These are phyloP conservation scores for Cutaneotrichosporon daszewskae DNA, from an alignment of 1,284 basidiomycete species.

Conservation along the genomic window DNA sequence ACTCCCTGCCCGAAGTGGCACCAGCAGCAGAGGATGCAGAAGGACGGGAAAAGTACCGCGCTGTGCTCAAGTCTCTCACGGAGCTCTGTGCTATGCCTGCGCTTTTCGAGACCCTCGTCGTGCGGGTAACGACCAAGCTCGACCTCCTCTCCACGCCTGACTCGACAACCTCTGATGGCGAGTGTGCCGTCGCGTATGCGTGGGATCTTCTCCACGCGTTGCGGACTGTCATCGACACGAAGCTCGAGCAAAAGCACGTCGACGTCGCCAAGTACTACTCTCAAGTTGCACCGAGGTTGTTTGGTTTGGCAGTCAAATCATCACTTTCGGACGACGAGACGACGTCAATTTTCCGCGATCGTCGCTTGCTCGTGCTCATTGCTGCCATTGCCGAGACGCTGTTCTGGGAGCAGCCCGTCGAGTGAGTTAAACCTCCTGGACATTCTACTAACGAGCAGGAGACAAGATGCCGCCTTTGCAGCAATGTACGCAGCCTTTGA, in stretches of 20 bases:
- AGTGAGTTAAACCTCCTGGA: slow-evolving; percentile 53
- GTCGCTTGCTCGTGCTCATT: slow-evolving; percentile 60
- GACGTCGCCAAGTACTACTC: slow-evolving; percentile 77
- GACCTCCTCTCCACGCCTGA: slow-evolving; percentile 54
- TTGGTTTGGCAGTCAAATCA: slow-evolving; percentile 62
- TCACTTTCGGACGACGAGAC: slow-evolving; percentile 18
- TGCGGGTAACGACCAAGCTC: slow-evolving; percentile 72
- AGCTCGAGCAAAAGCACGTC: slow-evolving; percentile 57
- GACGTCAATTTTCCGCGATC: slow-evolving; percentile 57
- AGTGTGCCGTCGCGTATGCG: slow-evolving; percentile 67
- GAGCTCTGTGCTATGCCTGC: slow-evolving; percentile 68
- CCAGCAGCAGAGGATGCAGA: slow-evolving; percentile 56
- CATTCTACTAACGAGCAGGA: slow-evolving; percentile 44
- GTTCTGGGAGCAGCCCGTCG: slow-evolving; percentile 57
- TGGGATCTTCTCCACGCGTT: slow-evolving; percentile 74
- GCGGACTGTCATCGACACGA: slow-evolving; percentile 59
- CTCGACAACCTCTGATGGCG: slow-evolving; percentile 42
- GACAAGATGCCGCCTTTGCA: slow-evolving; percentile 54
- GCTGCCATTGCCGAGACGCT: slow-evolving; percentile 64
- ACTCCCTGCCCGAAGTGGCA: slow-evolving; percentile 62
- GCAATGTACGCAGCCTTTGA: slow-evolving; percentile 58
- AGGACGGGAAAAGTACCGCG: slow-evolving; percentile 62
- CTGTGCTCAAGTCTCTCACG: slow-evolving; percentile 64
- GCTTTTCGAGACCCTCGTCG: slow-evolving; percentile 78
- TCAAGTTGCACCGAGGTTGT: slow-evolving; percentile 63